Evolutionary conservation across 306 rosid genomes (phyloP).

Genomic region (Rosa multiflora): DNA sequence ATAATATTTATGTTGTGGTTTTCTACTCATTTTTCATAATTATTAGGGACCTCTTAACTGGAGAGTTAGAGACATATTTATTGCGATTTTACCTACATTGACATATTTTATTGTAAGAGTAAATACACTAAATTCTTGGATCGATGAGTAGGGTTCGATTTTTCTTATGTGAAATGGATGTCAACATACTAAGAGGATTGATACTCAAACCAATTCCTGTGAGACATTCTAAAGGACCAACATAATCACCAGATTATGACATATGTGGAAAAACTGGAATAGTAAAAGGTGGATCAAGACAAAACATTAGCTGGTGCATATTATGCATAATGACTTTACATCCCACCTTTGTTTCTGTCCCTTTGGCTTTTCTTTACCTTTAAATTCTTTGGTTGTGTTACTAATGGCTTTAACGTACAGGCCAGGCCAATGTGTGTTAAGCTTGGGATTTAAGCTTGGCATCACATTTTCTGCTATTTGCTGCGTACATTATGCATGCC

Average conservation of each 20-base stretch:
- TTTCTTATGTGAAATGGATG: not conserved
- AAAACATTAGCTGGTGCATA: conserved; percentile 21
- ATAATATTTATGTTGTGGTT: not conserved
- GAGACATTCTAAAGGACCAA: not conserved
- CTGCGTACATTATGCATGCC: conserved; percentile 24
- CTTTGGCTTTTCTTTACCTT: conserved; percentile 23
- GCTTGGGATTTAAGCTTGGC: conserved; percentile 55
- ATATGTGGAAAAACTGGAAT: not conserved
- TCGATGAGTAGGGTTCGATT: not conserved
- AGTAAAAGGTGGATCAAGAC: conserved; percentile 19
- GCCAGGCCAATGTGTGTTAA: conserved; percentile 35
- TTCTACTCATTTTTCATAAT: not conserved
- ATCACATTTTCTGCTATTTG: conserved; percentile 21
- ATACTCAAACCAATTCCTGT: not conserved
- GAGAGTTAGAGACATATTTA: not conserved
- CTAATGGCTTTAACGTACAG: conserved; percentile 29
- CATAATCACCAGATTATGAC: not conserved
- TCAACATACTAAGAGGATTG: not conserved
- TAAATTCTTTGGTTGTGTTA: conserved; percentile 13
- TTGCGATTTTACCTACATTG: too few species aligned
- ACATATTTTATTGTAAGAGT: not conserved
- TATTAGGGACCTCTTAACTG: too few species aligned
- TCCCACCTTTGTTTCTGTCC: conserved; percentile 30
- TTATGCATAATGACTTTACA: conserved; percentile 25
- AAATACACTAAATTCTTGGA: not conserved